Base-by-base conservation (phyloP, 1,139 yeast species). In the Candida dubliniensis region DNA sequence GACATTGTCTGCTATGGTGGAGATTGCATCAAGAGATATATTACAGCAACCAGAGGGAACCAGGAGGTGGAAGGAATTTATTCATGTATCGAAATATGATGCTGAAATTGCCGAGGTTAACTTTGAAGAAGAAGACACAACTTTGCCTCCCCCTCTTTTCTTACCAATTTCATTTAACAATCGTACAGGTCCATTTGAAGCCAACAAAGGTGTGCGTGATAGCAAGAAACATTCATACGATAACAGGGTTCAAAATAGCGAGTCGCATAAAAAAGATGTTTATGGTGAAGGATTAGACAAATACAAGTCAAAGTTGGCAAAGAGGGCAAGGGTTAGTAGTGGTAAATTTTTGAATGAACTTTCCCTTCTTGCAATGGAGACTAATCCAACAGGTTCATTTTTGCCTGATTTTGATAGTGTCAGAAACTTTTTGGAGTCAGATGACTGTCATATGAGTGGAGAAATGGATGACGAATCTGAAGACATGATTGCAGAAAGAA, bases 181-280 rank as follows among this genome's bases (percentile, higher is more conserved):
- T 57, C 76, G 95, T 55, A 93, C 96, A 0, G 96, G 97, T 25
- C 60, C 71, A 0, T 69, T 67, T 47, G 87, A 80, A 48, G 96
- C 89, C 29, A 91, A 91, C 58, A 69, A 71, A 43, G 98, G 98
- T 42, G 78, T 91, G 30, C 73, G 96, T 48, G 97, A 90, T 49
- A 82, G 79, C 59, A 91, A 91, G 67, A 81, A 84, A 46, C 79
- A 82, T 45, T 87, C 96, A 14, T 76, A 82, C 2, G 98, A 91
- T 63, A 76, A 89, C 1, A 77, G 98, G 58, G 84, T 91, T 36
- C 84, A 84, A 44, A 82, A 82, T 40, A 87, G 77, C 57, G 69
- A 69, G 10, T 65, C 62, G 18, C 97, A 91, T 59, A 68, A 72
- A 45, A 68, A 69, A 14, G 97, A 91, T 61, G 95, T 90, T 10